Evolutionary conservation across 164 flowering plant species (phyloP), one percentile per base, ranked within the genome.

Genomic region (Buxus sempervirens): DNA sequence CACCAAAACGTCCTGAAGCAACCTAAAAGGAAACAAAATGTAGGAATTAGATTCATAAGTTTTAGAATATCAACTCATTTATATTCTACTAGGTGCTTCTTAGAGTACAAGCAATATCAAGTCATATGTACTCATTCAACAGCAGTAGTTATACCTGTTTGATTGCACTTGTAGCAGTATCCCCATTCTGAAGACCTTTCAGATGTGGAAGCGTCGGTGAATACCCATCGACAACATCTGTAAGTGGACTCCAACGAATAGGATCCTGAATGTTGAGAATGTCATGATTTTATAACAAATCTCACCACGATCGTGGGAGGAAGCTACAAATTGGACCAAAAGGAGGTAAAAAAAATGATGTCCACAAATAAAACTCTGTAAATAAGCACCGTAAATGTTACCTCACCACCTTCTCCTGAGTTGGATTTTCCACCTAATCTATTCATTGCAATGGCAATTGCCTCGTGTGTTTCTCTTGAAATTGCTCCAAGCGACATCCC

Each of bases 361-460:
- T 36, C 23, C 54, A 10, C 48, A 16, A 0, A 27, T 45, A 25
- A 59, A 16, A 26, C 12, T 28, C 15, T 27, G 57, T 15, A 22
- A 8, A 65, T 21, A 58, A 10, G 63, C 4, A 28, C 20, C 22
- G 18, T 65, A 58, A 16, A 61, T 23, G 62, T 23, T 90, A 95
- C 99, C 99, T 96, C 99, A 63, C 99, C 99, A 81, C 99, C 99
- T 89, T 96, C 99, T 65, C 99, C 99, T 0, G 99, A 93, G 75
- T 96, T 96, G 23, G 99, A 96, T 67, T 89, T 96, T 69, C 99
- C 99, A 80, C 97, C 93, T 62, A 96, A 25, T 77, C 98, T 86
- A 72, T 96, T 96, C 99, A 96, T 96, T 23, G 99, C 99, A 69
- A 96, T 88, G 60, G 99, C 99, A 80, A 96, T 93, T 36, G 99